These are phyloP conservation scores for Phytopythium montanum DNA, from an alignment of 352 stramenopile genomes.

Conservation along the genomic window DNA sequence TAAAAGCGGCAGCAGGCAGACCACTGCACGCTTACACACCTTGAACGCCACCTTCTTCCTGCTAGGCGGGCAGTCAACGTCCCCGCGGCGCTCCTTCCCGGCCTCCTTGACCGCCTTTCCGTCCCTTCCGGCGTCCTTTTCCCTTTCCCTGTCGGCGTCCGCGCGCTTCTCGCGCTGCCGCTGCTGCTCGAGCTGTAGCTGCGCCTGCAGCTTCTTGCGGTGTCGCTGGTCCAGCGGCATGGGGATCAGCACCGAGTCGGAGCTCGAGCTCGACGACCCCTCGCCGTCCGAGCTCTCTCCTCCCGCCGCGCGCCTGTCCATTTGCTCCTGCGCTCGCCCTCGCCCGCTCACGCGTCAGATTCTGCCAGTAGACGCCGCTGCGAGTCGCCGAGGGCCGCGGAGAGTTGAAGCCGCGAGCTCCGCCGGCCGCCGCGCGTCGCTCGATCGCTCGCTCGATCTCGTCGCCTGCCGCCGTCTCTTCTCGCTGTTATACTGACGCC, in stretches of 20 bases:
- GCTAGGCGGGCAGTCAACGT: background rate
- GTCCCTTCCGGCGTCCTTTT: background rate
- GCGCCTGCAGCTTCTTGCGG: conserved; percentile 53
- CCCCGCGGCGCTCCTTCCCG: conserved; percentile 7
- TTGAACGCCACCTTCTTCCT: background rate
- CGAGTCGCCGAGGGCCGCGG: background rate
- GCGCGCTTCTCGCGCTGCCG: conserved; percentile 5
- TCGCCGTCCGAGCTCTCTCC: conserved; percentile 49
- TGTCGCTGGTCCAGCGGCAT: conserved; percentile 58
- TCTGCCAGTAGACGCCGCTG: background rate
- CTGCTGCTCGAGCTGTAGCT: conserved; percentile 41
- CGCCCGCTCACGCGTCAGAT: background rate
- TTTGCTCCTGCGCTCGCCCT: background rate
- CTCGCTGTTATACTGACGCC: too few relatives aligned
- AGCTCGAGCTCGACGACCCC: conserved; percentile 55
- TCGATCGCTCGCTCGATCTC: background rate
- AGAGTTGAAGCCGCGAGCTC: background rate
- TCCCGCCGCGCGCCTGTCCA: conserved; percentile 1
- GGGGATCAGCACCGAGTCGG: conserved; percentile 72
- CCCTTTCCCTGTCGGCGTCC: background rate
- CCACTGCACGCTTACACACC: background rate
- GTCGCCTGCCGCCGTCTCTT: background rate
- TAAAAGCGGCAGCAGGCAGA: background rate
- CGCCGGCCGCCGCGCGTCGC: background rate
- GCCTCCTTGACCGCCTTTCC: background rate